A percentile compares a stretch with the other conserved stretches of the same genome.
phyloP scores from a whole-genome alignment of 306 rosid species.

The Pterocarpus macrocarpus region DNA sequence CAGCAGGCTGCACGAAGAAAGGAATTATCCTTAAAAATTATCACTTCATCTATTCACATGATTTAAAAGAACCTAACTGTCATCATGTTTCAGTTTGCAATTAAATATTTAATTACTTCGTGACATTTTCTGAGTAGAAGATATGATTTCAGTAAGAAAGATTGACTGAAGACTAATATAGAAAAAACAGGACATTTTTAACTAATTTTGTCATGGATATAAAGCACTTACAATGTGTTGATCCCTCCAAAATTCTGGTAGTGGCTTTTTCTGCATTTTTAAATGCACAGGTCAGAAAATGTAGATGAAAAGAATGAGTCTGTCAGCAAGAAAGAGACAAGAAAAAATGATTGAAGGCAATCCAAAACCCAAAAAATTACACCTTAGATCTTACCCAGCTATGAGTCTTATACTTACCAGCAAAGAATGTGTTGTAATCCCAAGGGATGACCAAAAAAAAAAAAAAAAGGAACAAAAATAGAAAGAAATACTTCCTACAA shows the following conservation, averaged over 20 bases:
- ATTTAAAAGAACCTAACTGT: slow-evolving; percentile 16
- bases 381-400: slow-evolving; percentile 6
- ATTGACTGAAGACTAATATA: slow-evolving; percentile 1
- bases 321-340: slow-evolving; percentile 10
- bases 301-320: slow-evolving; percentile 29
- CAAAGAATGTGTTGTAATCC: not conserved
- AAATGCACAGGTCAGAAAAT: slow-evolving; percentile 47
- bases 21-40: slow-evolving; percentile 25
- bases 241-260: slow-evolving; percentile 99
- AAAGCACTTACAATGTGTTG: slow-evolving; percentile 77
- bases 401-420: not conserved
- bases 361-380: not conserved
- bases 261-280: slow-evolving; percentile 82
- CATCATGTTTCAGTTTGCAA: slow-evolving; percentile 34
- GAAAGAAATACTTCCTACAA: slow-evolving; percentile 23
- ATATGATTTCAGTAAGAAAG: not conserved
- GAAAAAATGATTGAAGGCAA: not conserved
- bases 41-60: slow-evolving; percentile 35
- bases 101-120: slow-evolving; percentile 31
- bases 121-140: not conserved
- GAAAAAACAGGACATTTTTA: not conserved
- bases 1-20: slow-evolving; percentile 78
- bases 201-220: slow-evolving; percentile 27
- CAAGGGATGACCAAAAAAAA: not conserved
- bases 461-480: not conserved